A percentile compares a stretch with the other conserved stretches of the same genome.
Conservation (phyloP, 2,329 filamentous ascomycete genomes). For the Alternaria sp. region DNA sequence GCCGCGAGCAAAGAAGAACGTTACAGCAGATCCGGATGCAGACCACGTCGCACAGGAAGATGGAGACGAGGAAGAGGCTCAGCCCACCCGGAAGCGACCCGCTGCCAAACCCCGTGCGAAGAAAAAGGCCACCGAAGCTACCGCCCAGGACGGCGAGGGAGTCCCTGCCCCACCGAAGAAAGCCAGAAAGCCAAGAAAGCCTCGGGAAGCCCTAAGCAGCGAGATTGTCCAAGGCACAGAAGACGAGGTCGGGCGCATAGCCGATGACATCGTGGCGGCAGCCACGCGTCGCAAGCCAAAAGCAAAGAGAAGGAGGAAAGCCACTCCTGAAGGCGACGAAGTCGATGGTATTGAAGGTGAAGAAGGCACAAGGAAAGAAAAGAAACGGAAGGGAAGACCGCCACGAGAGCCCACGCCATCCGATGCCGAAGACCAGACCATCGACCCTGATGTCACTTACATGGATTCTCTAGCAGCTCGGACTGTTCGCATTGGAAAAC, state of each 20-base stretch:
- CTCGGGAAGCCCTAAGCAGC: conserved; percentile 26
- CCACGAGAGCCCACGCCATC: conserved; percentile 44
- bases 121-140: conserved; percentile 19
- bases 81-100: conserved; percentile 18
- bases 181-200: conserved; percentile 40
- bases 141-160: conserved; percentile 23
- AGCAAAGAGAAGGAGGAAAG: conserved; percentile 26
- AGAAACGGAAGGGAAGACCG: conserved; percentile 38
- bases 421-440: conserved; percentile 54
- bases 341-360: conserved; percentile 18
- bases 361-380: conserved; percentile 16
- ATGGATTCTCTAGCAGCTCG: conserved; percentile 79
- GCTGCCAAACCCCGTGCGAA: conserved; percentile 32
- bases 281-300: conserved; percentile 28
- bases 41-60: conserved; percentile 24
- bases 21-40: conserved; percentile 4
- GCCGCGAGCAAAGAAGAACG: conserved; percentile 19
- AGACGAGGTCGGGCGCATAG: conserved; percentile 18
- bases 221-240: conserved; percentile 18
- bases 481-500: conserved; percentile 70
- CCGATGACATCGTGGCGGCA: conserved; percentile 20
- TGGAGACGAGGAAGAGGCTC: conserved; percentile 21
- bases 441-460: conserved; percentile 72
- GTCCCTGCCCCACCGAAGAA: conserved; percentile 33
- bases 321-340: conserved; percentile 20